Percentiles rank a stretch among this genome's conserved stretches.
Conservation (phyloP, 306 rosid species). For the Quercus bicolor region DNA sequence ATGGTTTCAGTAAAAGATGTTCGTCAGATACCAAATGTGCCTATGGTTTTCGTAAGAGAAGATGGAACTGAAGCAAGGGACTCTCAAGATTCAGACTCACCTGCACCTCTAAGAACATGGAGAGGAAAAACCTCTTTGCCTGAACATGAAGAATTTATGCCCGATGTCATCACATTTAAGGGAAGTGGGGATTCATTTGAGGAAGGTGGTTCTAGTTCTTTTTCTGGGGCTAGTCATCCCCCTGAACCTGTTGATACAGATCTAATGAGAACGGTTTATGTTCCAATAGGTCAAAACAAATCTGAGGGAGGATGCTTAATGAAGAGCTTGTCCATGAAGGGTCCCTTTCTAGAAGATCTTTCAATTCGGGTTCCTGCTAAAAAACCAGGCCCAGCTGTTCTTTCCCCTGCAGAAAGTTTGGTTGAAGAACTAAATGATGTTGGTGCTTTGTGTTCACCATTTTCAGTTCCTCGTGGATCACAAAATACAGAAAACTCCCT, state of each 20-base stretch:
- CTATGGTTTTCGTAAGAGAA: constrained; percentile 47
- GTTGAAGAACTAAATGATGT: constrained; percentile 57
- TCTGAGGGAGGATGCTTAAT: constrained; percentile 68
- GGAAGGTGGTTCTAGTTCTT: constrained; percentile 64
- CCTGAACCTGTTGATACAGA: constrained; percentile 96
- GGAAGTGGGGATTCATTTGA: constrained; percentile 52
- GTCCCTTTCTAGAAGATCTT: constrained; percentile 82
- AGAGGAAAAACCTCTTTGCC: constrained; percentile 62
- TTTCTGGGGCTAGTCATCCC: constrained; percentile 97
- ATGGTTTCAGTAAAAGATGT: constrained; percentile 51
- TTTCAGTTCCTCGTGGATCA: constrained; percentile 53
- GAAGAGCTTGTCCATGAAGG: constrained; percentile 75
- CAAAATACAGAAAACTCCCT: constrained; percentile 64
- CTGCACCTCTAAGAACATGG: constrained; percentile 41
- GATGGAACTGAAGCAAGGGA: constrained; percentile 41
- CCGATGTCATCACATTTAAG: constrained; percentile 49
- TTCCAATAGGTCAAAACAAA: constrained; percentile 73
- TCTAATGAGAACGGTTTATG: constrained; percentile 76
- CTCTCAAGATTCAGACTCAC: constrained; percentile 38
- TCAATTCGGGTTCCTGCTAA: constrained; percentile 64
- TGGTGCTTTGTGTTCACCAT: constrained; percentile 50
- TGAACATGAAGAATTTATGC: constrained; percentile 48
- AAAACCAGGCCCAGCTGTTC: constrained; percentile 49
- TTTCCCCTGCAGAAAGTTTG: constrained; percentile 62
- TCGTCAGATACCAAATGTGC: constrained; percentile 54